Conservation (phyloP, 2,329 filamentous ascomycete species). For the Pseudocercospora crystallina region DNA sequence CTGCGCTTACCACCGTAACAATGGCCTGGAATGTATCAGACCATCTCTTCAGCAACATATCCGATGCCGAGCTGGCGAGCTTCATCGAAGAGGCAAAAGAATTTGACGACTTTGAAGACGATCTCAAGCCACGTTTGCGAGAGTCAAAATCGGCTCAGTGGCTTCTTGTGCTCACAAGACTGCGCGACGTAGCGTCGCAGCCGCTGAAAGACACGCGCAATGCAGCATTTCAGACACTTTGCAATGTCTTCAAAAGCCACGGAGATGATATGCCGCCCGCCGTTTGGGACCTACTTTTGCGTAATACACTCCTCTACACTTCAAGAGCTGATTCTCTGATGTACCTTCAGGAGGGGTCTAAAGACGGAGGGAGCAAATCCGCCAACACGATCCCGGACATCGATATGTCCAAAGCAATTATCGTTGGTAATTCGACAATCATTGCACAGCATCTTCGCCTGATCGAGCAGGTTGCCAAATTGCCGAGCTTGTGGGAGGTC, state of each 20-base stretch:
- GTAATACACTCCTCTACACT: conserved; percentile 76
- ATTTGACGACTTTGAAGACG: conserved; percentile 25
- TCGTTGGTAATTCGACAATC: conserved; percentile 70
- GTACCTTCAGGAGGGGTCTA: conserved; percentile 15
- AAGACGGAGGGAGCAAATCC: background rate
- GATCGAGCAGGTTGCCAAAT: conserved; percentile 64
- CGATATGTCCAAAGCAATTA: conserved; percentile 71
- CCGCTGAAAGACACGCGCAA: conserved; percentile 74
- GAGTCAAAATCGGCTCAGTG: conserved; percentile 60
- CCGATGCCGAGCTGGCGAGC: conserved; percentile 37
- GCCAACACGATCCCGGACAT: conserved; percentile 14
- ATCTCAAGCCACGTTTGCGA: conserved; percentile 14
- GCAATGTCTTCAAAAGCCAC: conserved; percentile 90
- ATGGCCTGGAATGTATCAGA: conserved; percentile 97
- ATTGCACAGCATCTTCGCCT: conserved; percentile 75
- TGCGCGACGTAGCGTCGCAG: conserved; percentile 71
- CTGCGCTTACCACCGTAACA: conserved; percentile 91
- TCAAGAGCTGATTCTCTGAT: conserved; percentile 47
- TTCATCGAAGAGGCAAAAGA: conserved; percentile 23
- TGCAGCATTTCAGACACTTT: conserved; percentile 84
- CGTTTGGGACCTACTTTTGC: conserved; percentile 81
- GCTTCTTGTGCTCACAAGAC: conserved; percentile 71
- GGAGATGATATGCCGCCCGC: conserved; percentile 74
- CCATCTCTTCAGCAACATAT: conserved; percentile 62
- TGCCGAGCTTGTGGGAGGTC: conserved; percentile 73